Conservation (phyloP, 208 protist species). For the Acanthamoeba sp. region DNA sequence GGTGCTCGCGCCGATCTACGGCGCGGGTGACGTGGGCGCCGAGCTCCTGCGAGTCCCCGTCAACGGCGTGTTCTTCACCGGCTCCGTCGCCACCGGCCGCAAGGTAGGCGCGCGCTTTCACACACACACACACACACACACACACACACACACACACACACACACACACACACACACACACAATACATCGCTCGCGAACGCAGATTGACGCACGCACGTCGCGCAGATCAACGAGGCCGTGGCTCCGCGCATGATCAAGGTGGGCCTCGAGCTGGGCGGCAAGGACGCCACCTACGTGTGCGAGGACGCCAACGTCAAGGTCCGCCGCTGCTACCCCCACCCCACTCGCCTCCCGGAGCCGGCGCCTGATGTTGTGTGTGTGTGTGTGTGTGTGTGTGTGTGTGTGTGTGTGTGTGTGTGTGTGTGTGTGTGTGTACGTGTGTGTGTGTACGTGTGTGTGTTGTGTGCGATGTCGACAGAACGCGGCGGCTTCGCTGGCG, state of each 20-base stretch:
- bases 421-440: too few relatives aligned
- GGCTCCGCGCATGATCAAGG: slow-evolving; percentile 41
- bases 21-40: slow-evolving; percentile 65
- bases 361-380: background rate
- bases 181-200: background rate
- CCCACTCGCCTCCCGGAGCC: background rate
- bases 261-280: slow-evolving; percentile 81
- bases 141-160: background rate
- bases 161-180: background rate
- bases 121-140: too few relatives aligned
- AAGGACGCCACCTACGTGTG: slow-evolving; percentile 82
- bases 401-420: too few relatives aligned
- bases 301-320: slow-evolving; percentile 67
- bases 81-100: slow-evolving; percentile 49
- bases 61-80: slow-evolving; percentile 83
- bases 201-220: too few relatives aligned
- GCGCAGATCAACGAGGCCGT: slow-evolving; percentile 48
- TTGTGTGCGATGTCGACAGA: background rate
- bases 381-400: too few relatives aligned
- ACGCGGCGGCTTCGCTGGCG: slow-evolving; percentile 71
- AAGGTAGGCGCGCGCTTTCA: background rate
- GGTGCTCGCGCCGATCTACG: slow-evolving; percentile 73
- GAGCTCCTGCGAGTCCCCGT: slow-evolving; percentile 73
- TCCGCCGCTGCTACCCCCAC: background rate
- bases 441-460: background rate